Conservation (phyloP, 768 basidiomycete genomes). For the Termitomyces titanicus region DNA sequence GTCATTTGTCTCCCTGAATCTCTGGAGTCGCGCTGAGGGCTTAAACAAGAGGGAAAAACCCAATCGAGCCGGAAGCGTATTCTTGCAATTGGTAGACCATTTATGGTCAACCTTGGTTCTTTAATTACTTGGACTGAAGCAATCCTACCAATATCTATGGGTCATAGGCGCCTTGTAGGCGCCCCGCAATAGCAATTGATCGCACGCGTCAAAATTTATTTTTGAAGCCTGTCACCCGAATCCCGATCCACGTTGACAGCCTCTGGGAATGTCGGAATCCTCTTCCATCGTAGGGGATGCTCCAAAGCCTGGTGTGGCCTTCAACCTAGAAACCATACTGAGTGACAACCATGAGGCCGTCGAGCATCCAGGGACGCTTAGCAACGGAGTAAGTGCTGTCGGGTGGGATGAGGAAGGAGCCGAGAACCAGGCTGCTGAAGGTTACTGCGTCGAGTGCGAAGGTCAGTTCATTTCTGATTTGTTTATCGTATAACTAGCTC, state of each 20-base stretch:
- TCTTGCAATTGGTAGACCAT: too few relatives aligned
- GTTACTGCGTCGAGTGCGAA: slow-evolving; percentile 84
- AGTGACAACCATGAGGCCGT: slow-evolving; percentile 57
- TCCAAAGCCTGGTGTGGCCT: slow-evolving; percentile 20
- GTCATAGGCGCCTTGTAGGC: too few relatives aligned
- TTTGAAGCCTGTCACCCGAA: not conserved
- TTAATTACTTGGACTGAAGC: too few relatives aligned
- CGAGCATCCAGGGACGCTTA: slow-evolving; percentile 46
- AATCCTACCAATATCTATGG: too few relatives aligned
- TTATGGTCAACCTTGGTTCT: not conserved
- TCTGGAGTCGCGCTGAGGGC: not conserved
- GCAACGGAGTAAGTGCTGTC: slow-evolving; percentile 30
- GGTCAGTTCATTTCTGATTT: slow-evolving; percentile 37
- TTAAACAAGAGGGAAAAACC: too few relatives aligned
- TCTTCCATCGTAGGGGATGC: slow-evolving; percentile 3
- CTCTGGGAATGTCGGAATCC: slow-evolving; percentile 6
- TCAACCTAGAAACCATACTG: slow-evolving; percentile 72
- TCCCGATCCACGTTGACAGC: slow-evolving; percentile 7
- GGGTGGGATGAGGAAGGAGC: slow-evolving; percentile 70
- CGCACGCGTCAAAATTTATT: slow-evolving; percentile 13
- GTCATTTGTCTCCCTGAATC: fast-evolving
- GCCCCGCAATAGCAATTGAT: too few relatives aligned
- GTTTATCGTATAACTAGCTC: not conserved
- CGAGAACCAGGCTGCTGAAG: slow-evolving; percentile 47
- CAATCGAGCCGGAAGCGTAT: too few relatives aligned